Percentiles rank a stretch among this genome's conserved stretches.
Conservation (phyloP, 345 rosid species). For the Pistacia atlantica region DNA sequence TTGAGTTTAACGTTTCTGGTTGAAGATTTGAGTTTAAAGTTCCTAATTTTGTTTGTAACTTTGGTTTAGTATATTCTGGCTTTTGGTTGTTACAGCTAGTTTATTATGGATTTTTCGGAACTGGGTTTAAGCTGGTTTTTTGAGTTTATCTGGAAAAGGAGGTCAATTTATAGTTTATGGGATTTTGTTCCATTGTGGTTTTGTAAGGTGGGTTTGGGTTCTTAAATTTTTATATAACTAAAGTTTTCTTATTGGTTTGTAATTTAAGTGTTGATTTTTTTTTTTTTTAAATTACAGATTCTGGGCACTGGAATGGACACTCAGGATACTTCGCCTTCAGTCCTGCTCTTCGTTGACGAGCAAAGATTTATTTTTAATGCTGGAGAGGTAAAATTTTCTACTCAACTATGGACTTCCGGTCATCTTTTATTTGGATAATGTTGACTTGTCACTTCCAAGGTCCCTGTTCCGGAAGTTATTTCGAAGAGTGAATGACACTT, state of each 20-base stretch:
- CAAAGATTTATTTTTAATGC: slow-evolving; percentile 92
- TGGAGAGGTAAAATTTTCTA: slow-evolving; percentile 66
- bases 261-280: too few relatives aligned
- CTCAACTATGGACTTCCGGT: too few relatives aligned
- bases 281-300: slow-evolving; percentile 41
- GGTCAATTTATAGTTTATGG: neutral
- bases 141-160: neutral
- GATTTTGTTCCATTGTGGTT: neutral
- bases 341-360: slow-evolving; percentile 85
- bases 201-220: neutral
- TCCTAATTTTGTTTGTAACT: too few relatives aligned
- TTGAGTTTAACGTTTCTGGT: too few relatives aligned
- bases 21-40: too few relatives aligned
- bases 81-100: too few relatives aligned
- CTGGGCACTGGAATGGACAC: slow-evolving; percentile 98
- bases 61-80: too few relatives aligned
- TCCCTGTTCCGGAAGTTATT: too few relatives aligned
- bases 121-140: slow-evolving; percentile 1
- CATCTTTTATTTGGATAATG: too few relatives aligned
- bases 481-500: too few relatives aligned
- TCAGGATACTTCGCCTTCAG: slow-evolving; percentile 92
- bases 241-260: neutral
- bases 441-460: neutral
- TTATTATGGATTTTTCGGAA: too few relatives aligned
- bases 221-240: neutral